A percentile compares a stretch with the other conserved stretches of the same genome.
These are phyloP conservation scores for Echium plantagineum DNA, from an alignment of 257 asterid genomes.

Conservation along the genomic window DNA sequence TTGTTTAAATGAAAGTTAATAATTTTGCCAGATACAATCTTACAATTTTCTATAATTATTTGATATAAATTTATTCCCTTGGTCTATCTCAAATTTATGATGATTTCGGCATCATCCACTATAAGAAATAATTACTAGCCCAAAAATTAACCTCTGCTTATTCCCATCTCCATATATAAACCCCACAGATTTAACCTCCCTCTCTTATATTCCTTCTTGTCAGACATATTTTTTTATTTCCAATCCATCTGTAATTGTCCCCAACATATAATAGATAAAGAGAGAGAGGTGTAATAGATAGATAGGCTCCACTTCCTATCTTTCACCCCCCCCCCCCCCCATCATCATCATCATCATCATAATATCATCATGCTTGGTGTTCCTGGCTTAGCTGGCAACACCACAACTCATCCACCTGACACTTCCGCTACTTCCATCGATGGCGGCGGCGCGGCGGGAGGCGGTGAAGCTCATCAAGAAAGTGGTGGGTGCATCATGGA, in stretches of 20 bases:
- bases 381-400: background rate
- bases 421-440: background rate
- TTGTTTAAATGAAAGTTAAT: no score
- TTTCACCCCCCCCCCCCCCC: background rate
- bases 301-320: background rate
- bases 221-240: background rate
- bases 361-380: background rate
- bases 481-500: slow-evolving; percentile 40
- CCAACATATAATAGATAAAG: background rate
- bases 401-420: background rate
- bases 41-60: no score
- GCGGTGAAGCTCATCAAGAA: slow-evolving; percentile 26
- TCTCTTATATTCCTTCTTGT: background rate
- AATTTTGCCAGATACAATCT: no score
- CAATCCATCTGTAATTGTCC: background rate
- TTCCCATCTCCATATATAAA: background rate
- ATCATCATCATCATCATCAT: no score
- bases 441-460: slow-evolving; percentile 18
- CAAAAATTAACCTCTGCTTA: background rate
- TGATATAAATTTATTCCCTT: no score
- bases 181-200: background rate
- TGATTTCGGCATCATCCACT: no score
- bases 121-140: no score
- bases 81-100: no score
- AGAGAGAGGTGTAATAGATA: background rate